Evolutionary conservation across 192 early-diverging fungal genomes (phyloP), one percentile per base, ranked within the genome.

Genomic region (Chytriomyces sp.): DNA sequence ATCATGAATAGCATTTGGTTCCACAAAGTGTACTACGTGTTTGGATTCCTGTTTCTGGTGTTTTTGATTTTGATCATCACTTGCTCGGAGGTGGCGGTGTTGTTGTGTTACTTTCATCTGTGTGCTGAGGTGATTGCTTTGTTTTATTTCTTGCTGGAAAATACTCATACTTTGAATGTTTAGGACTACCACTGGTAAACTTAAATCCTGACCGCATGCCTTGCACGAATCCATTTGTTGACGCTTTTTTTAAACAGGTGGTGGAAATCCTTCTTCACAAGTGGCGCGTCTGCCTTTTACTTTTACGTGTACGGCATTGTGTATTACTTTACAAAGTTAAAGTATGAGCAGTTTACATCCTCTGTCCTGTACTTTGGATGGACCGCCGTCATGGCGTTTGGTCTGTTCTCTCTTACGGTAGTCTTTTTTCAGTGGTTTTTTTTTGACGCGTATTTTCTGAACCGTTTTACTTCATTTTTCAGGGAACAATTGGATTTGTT

Each of bases 241-340:
- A 60, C 50, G 84, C 11, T 26, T 45, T 24, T 46, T 6, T 65
- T 53, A 20, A 9, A 18, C 59, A 93, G 94, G 94, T 96, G 95
- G 95, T 98, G 97, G 97, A 82, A 92, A 61, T 89, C 93, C 6
- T 97, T 95, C 83, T 85, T 92, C 16, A 90, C 93, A 6, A 87
- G 90, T 7, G 94, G 86, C 10, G 89, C 91, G 62, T 93, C 89
- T 8, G 88, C 90, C 9, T 57, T 92, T 66, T 97, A 95, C 82
- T 89, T 95, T 47, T 93, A 94, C 77, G 79, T 90, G 49, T 96
- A 96, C 84, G 84, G 92, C 53, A 84, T 93, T 70, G 79, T 88
- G 61, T 97, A 92, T 79, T 92, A 91, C 81, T 83, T 85, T 26
- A 92, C 87, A 11, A 82, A 87, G 24, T 81, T 97, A 18, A 61